Conservation (phyloP, 257 asterid species). For the Osmanthus fragrans region DNA sequence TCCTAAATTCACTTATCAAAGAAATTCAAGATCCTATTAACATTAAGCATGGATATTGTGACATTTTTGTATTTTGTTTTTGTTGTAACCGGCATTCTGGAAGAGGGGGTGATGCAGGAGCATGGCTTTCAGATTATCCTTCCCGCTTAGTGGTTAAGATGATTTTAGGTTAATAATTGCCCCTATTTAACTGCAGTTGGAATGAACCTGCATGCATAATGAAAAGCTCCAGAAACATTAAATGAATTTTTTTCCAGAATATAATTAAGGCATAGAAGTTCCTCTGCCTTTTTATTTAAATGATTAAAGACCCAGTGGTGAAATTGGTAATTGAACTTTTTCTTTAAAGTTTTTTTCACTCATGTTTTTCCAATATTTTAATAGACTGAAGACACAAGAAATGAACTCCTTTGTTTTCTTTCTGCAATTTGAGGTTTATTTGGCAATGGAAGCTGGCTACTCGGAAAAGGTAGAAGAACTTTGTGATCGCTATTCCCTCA, state of each 20-base stretch:
- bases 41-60: not conserved
- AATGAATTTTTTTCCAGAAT: not conserved
- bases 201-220: not conserved
- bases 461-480: conserved; percentile 92
- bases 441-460: conserved; percentile 99
- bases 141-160: not conserved
- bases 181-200: not conserved
- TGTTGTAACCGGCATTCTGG: not conserved
- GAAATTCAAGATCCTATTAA: not conserved
- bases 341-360: not conserved
- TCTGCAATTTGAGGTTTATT: conserved; percentile 62
- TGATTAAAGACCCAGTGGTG: no score
- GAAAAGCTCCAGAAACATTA: not conserved
- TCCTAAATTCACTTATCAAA: not conserved
- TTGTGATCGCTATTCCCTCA: conserved; percentile 69
- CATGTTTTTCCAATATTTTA: not conserved
- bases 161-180: not conserved
- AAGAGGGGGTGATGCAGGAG: not conserved
- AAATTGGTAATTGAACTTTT: not conserved
- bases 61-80: not conserved
- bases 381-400: not conserved
- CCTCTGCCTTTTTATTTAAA: not conserved
- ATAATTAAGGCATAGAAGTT: not conserved
- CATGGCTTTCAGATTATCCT: not conserved
- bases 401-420: not conserved